Evolutionary conservation across 208 protist species (phyloP), one percentile per base, ranked within the genome.

Genomic region (Leishmania guyanensis): DNA sequence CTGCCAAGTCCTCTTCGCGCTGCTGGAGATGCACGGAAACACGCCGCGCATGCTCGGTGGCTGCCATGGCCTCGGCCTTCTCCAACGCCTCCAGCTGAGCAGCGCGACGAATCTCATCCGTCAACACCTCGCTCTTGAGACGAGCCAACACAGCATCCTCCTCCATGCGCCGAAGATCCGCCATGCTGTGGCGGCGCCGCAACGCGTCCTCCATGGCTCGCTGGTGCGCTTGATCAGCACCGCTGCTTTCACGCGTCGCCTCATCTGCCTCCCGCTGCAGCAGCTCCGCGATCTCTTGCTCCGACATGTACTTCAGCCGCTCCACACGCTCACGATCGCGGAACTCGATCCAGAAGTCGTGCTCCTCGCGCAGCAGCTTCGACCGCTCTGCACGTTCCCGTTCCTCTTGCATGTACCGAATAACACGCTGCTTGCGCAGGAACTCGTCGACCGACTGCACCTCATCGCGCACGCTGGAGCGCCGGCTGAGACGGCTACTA

Each of bases 331-430:
- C 93, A 29, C 81, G 78, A 22, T 88, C 79, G 48, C 91, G 90
- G 77, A 97, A 90, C 74, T 86, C 85, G 20, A 95, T 77, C 91
- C 92, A 97, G 56, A 79, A 85, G 64, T 94, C 87, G 79, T 97
- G 93, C 78, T 97, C 90, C 64, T 94, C 86, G 10, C 91, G 88
- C 80, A 92, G 86, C 74, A 97, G 74, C 76, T 87, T 88, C 20
- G 92, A 86, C 50, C 93, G 91, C 53, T 81, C 87, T 3, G 87
- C 90, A 29, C 92, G 91, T 83, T 97, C 93, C 0, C 90, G 88
- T 79, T 97, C 93, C 75, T 93, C 91, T 80, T 95, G 87, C 91
- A 97, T 97, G 81, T 92, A 97, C 39, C 93, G 90, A 29, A 95
- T 88, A 16, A 97, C 93, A n/a, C 92, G 88, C 79, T 94, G 91